A percentile compares a stretch with the other conserved stretches of the same genome.
Conservation (phyloP, 2,329 filamentous ascomycete species). For the Exophiala sideris region DNA sequence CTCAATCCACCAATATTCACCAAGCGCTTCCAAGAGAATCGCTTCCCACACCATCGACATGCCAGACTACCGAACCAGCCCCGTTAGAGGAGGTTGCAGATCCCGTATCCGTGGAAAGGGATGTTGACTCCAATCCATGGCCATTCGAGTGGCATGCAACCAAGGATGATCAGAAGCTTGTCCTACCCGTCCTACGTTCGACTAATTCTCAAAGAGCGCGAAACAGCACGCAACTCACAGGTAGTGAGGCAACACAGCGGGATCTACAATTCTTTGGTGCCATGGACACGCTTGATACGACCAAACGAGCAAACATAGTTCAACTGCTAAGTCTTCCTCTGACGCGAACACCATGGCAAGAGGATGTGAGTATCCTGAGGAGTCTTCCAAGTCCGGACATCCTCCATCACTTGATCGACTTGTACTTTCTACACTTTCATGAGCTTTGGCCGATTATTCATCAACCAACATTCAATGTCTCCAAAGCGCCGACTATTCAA, state of each 20-base stretch:
- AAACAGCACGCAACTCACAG: not conserved
- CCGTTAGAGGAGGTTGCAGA: constrained; percentile 3
- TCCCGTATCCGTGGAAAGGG: constrained; percentile 2
- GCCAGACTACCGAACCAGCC: not conserved
- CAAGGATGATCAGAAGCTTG: not conserved
- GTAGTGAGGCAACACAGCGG: constrained; percentile 1
- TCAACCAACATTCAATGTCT: constrained; percentile 6
- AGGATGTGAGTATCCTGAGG: not conserved
- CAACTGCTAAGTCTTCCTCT: constrained; percentile 8
- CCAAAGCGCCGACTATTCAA: constrained; percentile 5
- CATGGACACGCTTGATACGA: not conserved
- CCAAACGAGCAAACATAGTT: not conserved
- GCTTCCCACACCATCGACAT: constrained; percentile 1
- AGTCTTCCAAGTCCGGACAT: not conserved
- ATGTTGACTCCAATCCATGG: constrained; percentile 1
- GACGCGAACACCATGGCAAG: constrained; percentile 2
- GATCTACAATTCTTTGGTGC: not conserved
- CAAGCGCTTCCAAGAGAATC: not conserved
- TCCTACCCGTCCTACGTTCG: not conserved
- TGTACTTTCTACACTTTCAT: constrained; percentile 9
- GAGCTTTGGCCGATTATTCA: constrained; percentile 9
- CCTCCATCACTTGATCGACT: constrained; percentile 6
- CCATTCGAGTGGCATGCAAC: constrained; percentile 5
- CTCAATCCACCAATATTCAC: not conserved
- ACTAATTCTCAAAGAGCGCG: not conserved